Percentiles rank a stretch among this genome's conserved stretches.
These are phyloP conservation scores for Scalesia atractyloides DNA, from an alignment of 129 eudicot species.

Conservation along the genomic window DNA sequence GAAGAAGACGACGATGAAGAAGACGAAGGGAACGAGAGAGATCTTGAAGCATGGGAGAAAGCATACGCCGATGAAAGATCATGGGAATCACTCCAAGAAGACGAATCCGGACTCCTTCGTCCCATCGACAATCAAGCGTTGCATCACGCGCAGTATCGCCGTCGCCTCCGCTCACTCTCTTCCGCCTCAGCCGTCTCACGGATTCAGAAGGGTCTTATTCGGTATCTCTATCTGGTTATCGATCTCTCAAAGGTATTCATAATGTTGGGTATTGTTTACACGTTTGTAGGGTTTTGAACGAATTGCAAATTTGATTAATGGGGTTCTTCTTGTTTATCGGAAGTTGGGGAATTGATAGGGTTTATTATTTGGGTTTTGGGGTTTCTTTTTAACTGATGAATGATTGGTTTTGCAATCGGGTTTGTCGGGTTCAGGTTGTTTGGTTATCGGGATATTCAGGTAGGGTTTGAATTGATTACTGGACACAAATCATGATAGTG, in stretches of 20 bases:
- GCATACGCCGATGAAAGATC: slow-evolving; percentile 95
- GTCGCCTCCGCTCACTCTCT: slow-evolving; percentile 72
- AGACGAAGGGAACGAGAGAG: slow-evolving; percentile 42
- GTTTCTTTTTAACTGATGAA: too few species aligned
- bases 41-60: slow-evolving; percentile 88
- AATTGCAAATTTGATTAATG: too few species aligned
- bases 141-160: slow-evolving; percentile 86
- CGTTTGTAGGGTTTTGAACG: too few species aligned
- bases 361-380: too few species aligned
- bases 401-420: too few species aligned
- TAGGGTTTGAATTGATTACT: background rate
- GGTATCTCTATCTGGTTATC: slow-evolving; percentile 71
- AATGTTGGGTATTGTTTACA: too few species aligned
- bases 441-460: too few species aligned
- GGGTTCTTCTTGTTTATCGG: too few species aligned
- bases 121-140: slow-evolving; percentile 82
- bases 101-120: slow-evolving; percentile 88
- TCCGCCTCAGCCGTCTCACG: slow-evolving; percentile 56
- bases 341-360: too few species aligned
- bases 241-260: slow-evolving; percentile 81
- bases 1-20: slow-evolving; percentile 39
- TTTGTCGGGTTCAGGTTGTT: too few species aligned
- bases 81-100: slow-evolving; percentile 98
- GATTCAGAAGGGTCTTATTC: slow-evolving; percentile 91
- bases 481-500: background rate